Evolutionary conservation across 78 protist species (phyloP).

Genomic region (Anaeramoeba ignava): DNA sequence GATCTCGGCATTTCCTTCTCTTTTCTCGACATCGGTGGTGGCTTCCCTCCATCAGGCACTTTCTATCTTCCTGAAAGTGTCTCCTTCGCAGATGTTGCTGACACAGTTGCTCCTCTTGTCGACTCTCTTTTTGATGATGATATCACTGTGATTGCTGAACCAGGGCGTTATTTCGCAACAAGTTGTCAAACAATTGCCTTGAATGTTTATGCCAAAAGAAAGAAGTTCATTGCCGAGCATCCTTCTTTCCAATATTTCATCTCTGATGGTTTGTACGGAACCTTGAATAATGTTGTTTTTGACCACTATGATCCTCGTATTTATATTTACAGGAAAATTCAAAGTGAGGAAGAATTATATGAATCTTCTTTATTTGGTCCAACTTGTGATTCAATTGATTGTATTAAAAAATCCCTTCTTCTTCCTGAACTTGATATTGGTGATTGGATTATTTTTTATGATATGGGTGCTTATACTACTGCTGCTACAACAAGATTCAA

Average conservation of each 20-base stretch:
- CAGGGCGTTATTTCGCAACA: slow-evolving; percentile 4
- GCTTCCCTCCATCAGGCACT: background rate
- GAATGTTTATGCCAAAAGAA: background rate
- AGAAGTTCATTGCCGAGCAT: background rate
- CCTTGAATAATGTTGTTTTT: background rate
- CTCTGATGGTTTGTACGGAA: slow-evolving; percentile 12
- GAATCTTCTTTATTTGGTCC: slow-evolving; percentile 1
- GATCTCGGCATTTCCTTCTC: background rate
- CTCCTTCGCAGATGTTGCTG: background rate
- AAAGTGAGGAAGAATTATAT: background rate
- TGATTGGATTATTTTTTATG: background rate
- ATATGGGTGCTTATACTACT: slow-evolving; percentile 7
- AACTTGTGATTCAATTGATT: background rate
- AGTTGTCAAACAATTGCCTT: background rate
- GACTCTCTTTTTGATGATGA: background rate
- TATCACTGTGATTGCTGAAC: slow-evolving; percentile 4
- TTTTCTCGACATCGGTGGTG: slow-evolving; percentile 10
- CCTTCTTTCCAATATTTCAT: background rate
- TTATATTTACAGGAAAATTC: too few relatives aligned
- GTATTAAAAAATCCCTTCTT: background rate
- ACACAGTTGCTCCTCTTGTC: background rate
- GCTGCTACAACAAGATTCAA: background rate
- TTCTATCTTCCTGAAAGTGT: background rate
- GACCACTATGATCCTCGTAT: too few relatives aligned
- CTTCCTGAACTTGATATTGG: slow-evolving; percentile 8